phyloP scores from a whole-genome alignment of 2,329 filamentous ascomycete species.

The Alternaria dauci region DNA sequence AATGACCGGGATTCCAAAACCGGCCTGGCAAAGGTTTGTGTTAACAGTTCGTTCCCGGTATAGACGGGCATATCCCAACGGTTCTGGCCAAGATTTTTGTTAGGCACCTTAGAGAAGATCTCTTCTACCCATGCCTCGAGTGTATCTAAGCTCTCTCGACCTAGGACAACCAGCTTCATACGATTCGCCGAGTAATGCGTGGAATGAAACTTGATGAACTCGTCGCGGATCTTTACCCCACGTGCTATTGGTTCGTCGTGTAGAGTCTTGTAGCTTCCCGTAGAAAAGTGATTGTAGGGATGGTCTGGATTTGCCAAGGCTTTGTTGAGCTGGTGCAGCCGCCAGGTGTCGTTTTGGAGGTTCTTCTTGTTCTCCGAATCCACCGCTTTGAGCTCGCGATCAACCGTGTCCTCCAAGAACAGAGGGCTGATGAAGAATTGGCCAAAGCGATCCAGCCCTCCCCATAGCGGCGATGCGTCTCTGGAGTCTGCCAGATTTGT shows the following conservation, averaged over 20 bases:
- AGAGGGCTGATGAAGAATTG: constrained; percentile 93
- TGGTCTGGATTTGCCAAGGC: constrained; percentile 86
- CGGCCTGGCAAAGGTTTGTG: constrained; percentile 85
- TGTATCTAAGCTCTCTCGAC: constrained; percentile 81
- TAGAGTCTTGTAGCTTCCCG: constrained; percentile 84
- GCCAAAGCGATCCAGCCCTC: constrained; percentile 87
- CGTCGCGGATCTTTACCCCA: constrained; percentile 84
- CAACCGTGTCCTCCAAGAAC: constrained; percentile 83
- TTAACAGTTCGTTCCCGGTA: constrained; percentile 67
- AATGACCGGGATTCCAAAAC: constrained; percentile 87
- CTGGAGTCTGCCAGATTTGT: constrained; percentile 48
- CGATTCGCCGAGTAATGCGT: constrained; percentile 91
- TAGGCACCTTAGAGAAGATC: constrained; percentile 80
- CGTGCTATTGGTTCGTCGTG: constrained; percentile 81
- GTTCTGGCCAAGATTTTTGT: constrained; percentile 78
- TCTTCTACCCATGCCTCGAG: constrained; percentile 85
- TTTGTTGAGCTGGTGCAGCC: constrained; percentile 86
- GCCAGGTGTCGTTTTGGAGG: constrained; percentile 87
- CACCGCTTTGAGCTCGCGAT: constrained; percentile 86
- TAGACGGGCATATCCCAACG: constrained; percentile 72
- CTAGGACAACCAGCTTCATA: constrained; percentile 90
- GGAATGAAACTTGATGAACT: constrained; percentile 91
- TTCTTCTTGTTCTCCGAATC: constrained; percentile 99
- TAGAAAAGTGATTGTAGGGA: constrained; percentile 90
- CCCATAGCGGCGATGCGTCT: constrained; percentile 71